Evolutionary conservation across 108 stramenopile species (phyloP).

Genomic region (Cyclostephanos tholiformis): DNA sequence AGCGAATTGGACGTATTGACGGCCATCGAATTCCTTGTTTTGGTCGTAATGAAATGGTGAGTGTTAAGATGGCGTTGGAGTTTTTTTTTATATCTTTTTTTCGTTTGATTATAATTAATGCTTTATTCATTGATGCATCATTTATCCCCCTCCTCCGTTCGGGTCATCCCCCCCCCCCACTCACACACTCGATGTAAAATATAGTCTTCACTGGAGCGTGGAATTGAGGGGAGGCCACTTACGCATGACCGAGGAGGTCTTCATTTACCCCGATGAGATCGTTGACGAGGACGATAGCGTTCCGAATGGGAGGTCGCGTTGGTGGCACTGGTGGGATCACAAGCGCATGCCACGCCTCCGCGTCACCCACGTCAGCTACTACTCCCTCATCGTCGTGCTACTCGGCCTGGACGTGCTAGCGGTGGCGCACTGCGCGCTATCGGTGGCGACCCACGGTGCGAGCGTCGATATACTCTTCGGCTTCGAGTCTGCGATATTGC

Average conservation of each 20-base stretch:
- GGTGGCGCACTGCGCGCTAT: constrained; percentile 60
- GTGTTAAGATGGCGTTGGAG: not conserved
- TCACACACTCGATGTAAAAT: too few relatives aligned
- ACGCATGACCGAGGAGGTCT: constrained; percentile 86
- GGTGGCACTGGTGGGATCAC: constrained; percentile 23
- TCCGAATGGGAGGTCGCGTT: constrained; percentile 10
- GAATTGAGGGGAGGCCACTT: constrained; percentile 90
- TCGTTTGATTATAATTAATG: too few relatives aligned
- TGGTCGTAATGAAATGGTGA: constrained; percentile 87
- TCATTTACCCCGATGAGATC: constrained; percentile 41
- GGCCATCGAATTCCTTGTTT: constrained; percentile 77
- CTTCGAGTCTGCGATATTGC: constrained; percentile 92
- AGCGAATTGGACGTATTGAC: constrained; percentile 86
- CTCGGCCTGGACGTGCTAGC: constrained; percentile 63
- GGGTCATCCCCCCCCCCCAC: too few relatives aligned
- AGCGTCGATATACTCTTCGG: constrained; percentile 91
- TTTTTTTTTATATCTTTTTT: too few relatives aligned
- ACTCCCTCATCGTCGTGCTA: constrained; percentile 60
- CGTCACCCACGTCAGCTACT: constrained; percentile 58
- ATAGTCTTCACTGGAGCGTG: constrained; percentile 90
- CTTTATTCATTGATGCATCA: too few relatives aligned
- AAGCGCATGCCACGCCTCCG: constrained; percentile 41
- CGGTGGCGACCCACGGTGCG: constrained; percentile 71
- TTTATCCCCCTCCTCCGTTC: too few relatives aligned
- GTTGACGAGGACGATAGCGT: constrained; percentile 9